Evolutionary conservation across 2,329 filamentous ascomycete species (phyloP), one percentile per base, ranked within the genome.

Genomic region (Colletotrichum spinosum): DNA sequence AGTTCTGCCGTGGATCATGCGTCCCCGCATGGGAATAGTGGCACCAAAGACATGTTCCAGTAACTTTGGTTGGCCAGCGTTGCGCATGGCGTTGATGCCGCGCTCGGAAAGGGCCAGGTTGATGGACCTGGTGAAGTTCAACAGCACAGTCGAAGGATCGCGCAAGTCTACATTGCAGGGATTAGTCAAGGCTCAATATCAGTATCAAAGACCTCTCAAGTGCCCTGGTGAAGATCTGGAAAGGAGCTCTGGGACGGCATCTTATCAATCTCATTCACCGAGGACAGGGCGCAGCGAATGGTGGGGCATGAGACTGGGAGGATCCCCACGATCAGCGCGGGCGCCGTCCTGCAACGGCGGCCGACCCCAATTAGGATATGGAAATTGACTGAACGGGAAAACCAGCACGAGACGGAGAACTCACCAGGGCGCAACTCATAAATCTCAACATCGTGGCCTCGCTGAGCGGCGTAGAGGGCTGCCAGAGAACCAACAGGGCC

Each of bases 91-190:
- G 76, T 96, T 92, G 76, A 98, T 94, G 38, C 96, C 96, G 64
- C 96, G 89, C 76, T 98, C 94, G 0, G 96, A 98, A 1, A 99
- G 84, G 25, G 96, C 95, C 60, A 99, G 81, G 75, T 99, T 99
- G 82, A 99, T 99, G n/a, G 96, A 98, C 77, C 94, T 97, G 67
- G 94, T 97, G 75, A 97, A 97, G 78, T 97, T 97, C 67, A 98
- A 84, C 3, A 95, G 94, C 37, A 90, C 89, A 1, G 92, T 97
- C 2, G 88, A 86, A 2, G 92, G 90, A 75, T 97, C 90, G 45
- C 96, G 90, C 53, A 98, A 89, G 81, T 99, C 96, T 98, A 64
- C 60, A 66, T 49, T 8, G 9, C 37, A 45, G 52, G 9, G 54
- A 39, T 46, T 10, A 54, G 54, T 51, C 52, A 46, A 17, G 45